Base-by-base conservation (phyloP, 495 filamentous ascomycete species). In the Podospora bellae-mahoneyi region DNA sequence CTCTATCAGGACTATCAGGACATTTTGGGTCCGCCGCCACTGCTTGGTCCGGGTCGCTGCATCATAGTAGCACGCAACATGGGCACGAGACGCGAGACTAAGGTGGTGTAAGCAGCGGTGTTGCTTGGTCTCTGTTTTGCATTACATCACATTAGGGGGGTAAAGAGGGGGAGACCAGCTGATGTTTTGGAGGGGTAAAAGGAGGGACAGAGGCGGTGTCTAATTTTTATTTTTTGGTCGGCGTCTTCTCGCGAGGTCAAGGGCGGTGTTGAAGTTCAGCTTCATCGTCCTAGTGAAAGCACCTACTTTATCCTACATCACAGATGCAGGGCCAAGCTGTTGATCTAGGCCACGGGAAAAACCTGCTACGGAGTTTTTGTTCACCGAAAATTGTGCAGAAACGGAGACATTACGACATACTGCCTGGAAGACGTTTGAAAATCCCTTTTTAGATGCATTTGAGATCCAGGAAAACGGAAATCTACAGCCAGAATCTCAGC, bases 251-350 rank as follows among this genome's bases (percentile, higher is more conserved):
- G 63, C 67, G 23, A 60, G 66, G 64, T 55, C 15, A 63, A 64
- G 55, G 13, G 64, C 68, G 39, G 64, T 67, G 60, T 64, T 69
- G 30, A 18, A 19, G 59, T 44, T 57, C 44, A 60, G 56, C 57
- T 48, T 48, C 39, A 48, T 48, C 1, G 39, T 48, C 39, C 39
- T 48, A 48, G 39, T 48, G 39, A 18, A 48, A 48, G 39, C 39
- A 48, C 13, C 39, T 48, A 48, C 39, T 13, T 13, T 48, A 16
- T 48, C 39, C 13, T 48, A 48, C 39, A 48, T 48, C 39, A 48
- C 2, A 10, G 39, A 48, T 48, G 39, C 39, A 48, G 39, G 39
- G 39, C 39, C 39, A 48, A 48, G 39, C 39, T 48, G 39, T 10
- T 48, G 39, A 48, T 48, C 39, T 48, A 48, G 39, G 39, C 39